A percentile compares a stretch with the other conserved stretches of the same genome.
These are phyloP conservation scores for Hymenoscyphus occultus DNA, from an alignment of 2,329 filamentous ascomycete species.

Conservation along the genomic window DNA sequence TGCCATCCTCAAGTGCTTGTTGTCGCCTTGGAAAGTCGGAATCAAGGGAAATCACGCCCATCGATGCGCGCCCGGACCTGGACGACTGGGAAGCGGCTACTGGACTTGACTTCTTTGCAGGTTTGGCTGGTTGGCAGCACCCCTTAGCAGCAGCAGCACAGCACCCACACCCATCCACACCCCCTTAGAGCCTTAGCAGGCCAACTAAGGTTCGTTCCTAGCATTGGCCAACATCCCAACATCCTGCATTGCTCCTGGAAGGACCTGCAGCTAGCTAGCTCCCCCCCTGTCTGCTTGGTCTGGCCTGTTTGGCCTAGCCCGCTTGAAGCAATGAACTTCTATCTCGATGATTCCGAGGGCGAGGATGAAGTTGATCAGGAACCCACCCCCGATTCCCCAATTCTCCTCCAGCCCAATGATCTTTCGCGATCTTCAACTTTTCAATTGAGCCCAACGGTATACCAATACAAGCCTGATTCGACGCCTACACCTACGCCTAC, in stretches of 20 bases:
- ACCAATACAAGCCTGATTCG: background rate
- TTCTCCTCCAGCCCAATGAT: conserved; percentile 24
- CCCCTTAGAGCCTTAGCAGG: too few relatives aligned
- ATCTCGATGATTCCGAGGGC: conserved; percentile 17
- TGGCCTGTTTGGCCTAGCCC: background rate
- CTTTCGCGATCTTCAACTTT: conserved; percentile 7
- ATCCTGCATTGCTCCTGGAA: background rate
- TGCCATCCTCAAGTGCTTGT: background rate
- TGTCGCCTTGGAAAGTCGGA: background rate
- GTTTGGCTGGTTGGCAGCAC: background rate
- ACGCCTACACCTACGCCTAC: background rate
- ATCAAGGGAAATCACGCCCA: background rate
- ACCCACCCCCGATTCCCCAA: conserved; percentile 16
- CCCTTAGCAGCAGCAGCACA: background rate
- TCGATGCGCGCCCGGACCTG: background rate
- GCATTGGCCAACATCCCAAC: background rate
- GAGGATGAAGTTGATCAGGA: conserved; percentile 14
- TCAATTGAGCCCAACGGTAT: background rate
- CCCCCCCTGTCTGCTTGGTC: background rate
- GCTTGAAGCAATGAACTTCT: background rate
- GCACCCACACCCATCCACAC: background rate
- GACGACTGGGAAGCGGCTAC: background rate
- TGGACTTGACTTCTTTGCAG: background rate
- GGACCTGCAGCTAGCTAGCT: background rate
- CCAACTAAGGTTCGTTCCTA: too few relatives aligned